A percentile compares a stretch with the other conserved stretches of the same genome.
Conservation (phyloP, 202 grass and related monocot species). For the Hordeum pubiflorum region DNA sequence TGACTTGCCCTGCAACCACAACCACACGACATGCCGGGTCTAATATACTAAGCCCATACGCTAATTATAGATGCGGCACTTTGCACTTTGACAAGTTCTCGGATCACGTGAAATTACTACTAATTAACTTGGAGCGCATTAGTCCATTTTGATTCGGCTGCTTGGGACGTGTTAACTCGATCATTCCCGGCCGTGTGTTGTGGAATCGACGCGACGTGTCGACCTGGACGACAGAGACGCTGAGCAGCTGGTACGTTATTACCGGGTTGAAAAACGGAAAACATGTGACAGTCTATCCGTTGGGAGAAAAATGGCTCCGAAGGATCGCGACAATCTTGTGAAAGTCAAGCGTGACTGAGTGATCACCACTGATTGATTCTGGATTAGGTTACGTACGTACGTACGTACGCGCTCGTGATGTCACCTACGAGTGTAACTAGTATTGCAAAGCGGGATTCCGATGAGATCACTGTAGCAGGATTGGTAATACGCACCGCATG, state of each 20-base stretch:
- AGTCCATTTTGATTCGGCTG: not conserved
- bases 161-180: not conserved
- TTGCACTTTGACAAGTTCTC: not conserved
- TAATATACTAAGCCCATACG: not conserved
- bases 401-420: not conserved
- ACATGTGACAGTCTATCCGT: not conserved
- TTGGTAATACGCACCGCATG: too few species aligned
- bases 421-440: not conserved
- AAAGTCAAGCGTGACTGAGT: not conserved
- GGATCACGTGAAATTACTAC: not conserved
- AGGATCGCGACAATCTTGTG: not conserved
- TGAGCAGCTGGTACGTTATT: not conserved
- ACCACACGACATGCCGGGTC: not conserved
- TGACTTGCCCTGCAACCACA: not conserved
- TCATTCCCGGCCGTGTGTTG: not conserved
- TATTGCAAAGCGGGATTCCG: not conserved
- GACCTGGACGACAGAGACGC: not conserved
- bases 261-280: not conserved
- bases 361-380: not conserved
- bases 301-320: not conserved
- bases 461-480: too few species aligned
- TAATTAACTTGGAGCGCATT: too few species aligned
- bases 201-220: not conserved
- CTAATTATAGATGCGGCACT: not conserved
- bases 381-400: not conserved